Conservation (phyloP, 1,284 basidiomycete genomes). For the Paramarasmius palmivorus region DNA sequence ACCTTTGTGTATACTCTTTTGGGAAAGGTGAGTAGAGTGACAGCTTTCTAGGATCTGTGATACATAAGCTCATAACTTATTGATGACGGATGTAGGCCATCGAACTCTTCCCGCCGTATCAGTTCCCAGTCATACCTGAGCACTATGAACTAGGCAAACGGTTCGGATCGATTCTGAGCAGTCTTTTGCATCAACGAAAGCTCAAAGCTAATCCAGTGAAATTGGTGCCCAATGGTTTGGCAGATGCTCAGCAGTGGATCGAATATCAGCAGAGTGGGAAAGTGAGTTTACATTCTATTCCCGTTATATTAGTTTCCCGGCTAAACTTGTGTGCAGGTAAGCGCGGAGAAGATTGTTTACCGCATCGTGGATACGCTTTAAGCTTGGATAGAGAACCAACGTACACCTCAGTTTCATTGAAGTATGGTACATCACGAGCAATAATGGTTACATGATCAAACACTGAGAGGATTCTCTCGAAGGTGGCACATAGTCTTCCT, state of each 20-base stretch:
- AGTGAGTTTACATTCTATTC: conserved; percentile 7
- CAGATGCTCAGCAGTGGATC: conserved; percentile 19
- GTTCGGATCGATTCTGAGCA: conserved; percentile 13
- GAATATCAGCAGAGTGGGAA: conserved; percentile 21
- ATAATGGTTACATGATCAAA: too few species aligned
- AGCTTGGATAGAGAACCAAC: too few species aligned
- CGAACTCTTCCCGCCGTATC: neutral
- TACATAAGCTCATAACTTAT: too few species aligned
- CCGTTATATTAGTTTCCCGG: too few species aligned
- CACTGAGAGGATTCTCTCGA: too few species aligned
- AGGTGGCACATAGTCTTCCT: conserved; percentile 76
- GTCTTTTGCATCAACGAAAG: conserved; percentile 14
- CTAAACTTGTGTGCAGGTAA: conserved; percentile 10
- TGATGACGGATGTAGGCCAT: neutral
- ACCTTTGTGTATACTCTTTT: conserved; percentile 21
- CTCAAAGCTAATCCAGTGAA: conserved; percentile 19
- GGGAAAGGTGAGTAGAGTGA: conserved; percentile 17
- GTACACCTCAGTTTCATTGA: too few species aligned
- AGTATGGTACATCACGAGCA: too few species aligned
- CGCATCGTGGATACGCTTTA: conserved; percentile 8
- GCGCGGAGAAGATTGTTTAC: conserved; percentile 16
- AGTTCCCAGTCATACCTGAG: conserved; percentile 13
- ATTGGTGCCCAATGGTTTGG: conserved; percentile 21
- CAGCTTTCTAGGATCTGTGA: too few species aligned
- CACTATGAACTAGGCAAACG: conserved; percentile 19